Base-by-base conservation (phyloP, 2,329 filamentous ascomycete genomes). In the Cordyceps pruinosa region DNA sequence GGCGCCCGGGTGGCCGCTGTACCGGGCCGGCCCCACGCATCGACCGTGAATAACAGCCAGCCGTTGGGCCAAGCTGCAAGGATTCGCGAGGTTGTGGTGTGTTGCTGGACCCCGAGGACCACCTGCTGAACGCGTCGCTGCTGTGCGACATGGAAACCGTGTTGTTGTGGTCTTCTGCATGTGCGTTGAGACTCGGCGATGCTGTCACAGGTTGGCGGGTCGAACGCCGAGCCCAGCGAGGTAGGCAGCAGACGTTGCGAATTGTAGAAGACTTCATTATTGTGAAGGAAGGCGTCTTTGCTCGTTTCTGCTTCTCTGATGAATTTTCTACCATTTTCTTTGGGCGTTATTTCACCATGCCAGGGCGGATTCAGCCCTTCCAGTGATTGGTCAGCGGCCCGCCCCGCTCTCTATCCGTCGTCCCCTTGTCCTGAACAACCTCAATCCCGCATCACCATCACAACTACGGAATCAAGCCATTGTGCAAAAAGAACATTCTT, bases 21-120 rank as follows among this genome's bases (percentile, higher is more conserved):
- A 52, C 17, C 39, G 52, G 57, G 62, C 59, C 58, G 61, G 56
- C 51, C 35, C 58, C 57, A 44, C 58, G 61, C 63, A 53, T 60
- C 59, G 61, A 60, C 60, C 65, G 64, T 65, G 48, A 48, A 26
- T 61, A 39, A 59, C 56, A 66, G 59, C 67, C 68, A 69, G 69
- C 61, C 58, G 55, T 64, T 68, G 50, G 19, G 28, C 30, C 17
- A 50, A 45, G 4, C 23, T 50, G 54, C 54, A 57, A 19, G 46
- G 46, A 35, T 50, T 49, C 54, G 45, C 54, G 54, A 35, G n/a
- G 17, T 57, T 8, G 37, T 17, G 37, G 46, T 26, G 23, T 30
- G 30, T 23, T 30, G 17, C 13, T 45, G 39, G 28, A 34, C 37
- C 28, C 26, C 44, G 28, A 13, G 34, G 28, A 9, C 17, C 23